Conservation (phyloP, 202 grass and related monocot genomes). For the Bolboschoenoplectus hybrid region DNA sequence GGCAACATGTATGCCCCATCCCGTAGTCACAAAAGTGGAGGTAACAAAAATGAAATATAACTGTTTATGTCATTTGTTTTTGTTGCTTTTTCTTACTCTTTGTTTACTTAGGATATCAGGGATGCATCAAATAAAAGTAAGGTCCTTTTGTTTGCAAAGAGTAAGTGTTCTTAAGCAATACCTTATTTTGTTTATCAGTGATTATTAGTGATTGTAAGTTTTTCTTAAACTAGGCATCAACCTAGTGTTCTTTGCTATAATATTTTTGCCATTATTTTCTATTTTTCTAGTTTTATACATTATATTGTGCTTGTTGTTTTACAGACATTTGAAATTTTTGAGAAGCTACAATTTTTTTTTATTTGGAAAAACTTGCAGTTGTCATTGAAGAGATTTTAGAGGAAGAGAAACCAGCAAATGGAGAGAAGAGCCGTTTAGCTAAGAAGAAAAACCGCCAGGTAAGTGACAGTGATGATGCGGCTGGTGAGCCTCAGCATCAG, state of each 20-base stretch:
- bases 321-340: slow-evolving; percentile 13
- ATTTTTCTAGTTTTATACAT: not conserved
- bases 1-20: slow-evolving; percentile 35
- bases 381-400: slow-evolving; percentile 95
- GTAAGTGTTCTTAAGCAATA: not conserved
- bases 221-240: slow-evolving; percentile 11
- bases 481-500: slow-evolving; percentile 51
- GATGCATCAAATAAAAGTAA: not conserved
- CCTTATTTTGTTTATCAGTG: not conserved
- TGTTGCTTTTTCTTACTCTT: not conserved
- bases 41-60: slow-evolving; percentile 41
- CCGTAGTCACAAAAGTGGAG: slow-evolving; percentile 41
- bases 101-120: not conserved
- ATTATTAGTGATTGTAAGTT: not conserved
- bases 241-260: not conserved
- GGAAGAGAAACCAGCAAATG: slow-evolving; percentile 61
- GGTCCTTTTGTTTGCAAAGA: not conserved
- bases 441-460: slow-evolving; percentile 56
- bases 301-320: not conserved
- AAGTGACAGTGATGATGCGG: slow-evolving; percentile 48
- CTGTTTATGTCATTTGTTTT: slow-evolving; percentile 5
- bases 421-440: slow-evolving; percentile 38
- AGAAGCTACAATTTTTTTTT: slow-evolving; percentile 19
- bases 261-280: not conserved
- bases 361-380: slow-evolving; percentile 52